A percentile compares a stretch with the other conserved stretches of the same genome.
Evolutionary conservation across 345 rosid genomes (phyloP).

Genomic region (Chamaenerion angustifolium): DNA sequence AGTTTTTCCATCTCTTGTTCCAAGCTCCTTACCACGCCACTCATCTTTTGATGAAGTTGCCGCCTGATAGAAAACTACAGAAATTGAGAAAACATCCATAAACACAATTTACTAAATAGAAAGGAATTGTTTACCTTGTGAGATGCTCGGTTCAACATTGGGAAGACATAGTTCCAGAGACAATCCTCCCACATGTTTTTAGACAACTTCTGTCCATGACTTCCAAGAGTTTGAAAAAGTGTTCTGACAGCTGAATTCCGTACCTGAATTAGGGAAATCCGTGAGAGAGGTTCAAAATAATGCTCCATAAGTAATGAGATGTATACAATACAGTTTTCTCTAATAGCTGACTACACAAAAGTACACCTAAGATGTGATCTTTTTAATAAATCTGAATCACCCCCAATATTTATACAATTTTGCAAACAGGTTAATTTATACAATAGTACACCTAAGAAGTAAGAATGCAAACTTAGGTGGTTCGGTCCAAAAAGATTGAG

Average conservation of each 20-base stretch:
- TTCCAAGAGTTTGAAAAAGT: conserved; percentile 83
- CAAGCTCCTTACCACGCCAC: conserved; percentile 96
- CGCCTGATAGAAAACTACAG: conserved; percentile 35
- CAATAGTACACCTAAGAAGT: too few species aligned
- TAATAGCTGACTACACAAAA: too few species aligned
- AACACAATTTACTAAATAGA: background rate
- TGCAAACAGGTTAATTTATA: too few species aligned
- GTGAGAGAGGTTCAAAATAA: background rate
- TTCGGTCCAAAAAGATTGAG: too few species aligned
- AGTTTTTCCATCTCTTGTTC: conserved; percentile 90
- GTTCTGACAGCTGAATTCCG: conserved; percentile 95
- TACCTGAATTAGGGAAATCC: conserved; percentile 33
- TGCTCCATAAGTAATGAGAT: too few species aligned
- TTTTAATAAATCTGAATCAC: too few species aligned
- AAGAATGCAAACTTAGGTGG: too few species aligned
- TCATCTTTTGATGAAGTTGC: conserved; percentile 98
- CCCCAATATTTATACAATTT: too few species aligned
- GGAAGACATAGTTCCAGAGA: conserved; percentile 93
- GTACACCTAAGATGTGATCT: too few species aligned
- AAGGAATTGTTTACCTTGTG: conserved; percentile 53
- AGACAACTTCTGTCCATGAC: conserved; percentile 88
- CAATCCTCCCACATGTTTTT: conserved; percentile 96
- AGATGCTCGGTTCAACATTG: conserved; percentile 74
- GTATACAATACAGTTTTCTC: too few species aligned
- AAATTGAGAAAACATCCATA: background rate